Conservation (phyloP, 768 basidiomycete genomes). For the Nevesoporus exiguus region DNA sequence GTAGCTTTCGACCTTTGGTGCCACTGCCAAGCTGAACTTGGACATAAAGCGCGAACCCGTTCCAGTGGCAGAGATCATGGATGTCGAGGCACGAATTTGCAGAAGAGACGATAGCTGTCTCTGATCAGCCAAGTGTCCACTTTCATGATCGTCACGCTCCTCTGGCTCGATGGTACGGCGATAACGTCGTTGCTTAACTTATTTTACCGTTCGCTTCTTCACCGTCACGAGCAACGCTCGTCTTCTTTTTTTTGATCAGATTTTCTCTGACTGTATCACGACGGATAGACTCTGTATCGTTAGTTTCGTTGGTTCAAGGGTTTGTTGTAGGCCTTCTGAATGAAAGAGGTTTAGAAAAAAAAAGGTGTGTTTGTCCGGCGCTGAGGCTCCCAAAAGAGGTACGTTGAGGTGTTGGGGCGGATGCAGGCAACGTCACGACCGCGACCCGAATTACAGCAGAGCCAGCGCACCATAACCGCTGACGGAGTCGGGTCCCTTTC, state of each 20-base stretch:
- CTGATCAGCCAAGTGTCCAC: neutral
- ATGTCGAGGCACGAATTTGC: slow-evolving; percentile 17
- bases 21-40: neutral
- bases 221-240: slow-evolving; percentile 3
- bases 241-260: neutral
- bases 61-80: slow-evolving; percentile 5
- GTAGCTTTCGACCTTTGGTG: neutral
- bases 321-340: neutral
- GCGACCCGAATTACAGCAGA: no score
- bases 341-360: neutral
- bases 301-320: slow-evolving; percentile 3
- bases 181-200: slow-evolving; percentile 1
- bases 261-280: slow-evolving; percentile 16
- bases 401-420: no score
- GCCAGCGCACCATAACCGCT: no score
- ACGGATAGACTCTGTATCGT: slow-evolving; percentile 25
- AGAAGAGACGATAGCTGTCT: neutral
- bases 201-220: neutral
- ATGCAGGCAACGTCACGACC: no score
- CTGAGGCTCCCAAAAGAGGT: neutral
- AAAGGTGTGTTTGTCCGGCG: neutral
- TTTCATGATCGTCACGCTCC: neutral
- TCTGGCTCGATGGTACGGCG: neutral
- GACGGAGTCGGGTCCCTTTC: no score
- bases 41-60: slow-evolving; percentile 12